Evolutionary conservation across 345 rosid genomes (phyloP), one percentile per base, ranked within the genome.

Genomic region (Melastoma malabathricum): DNA sequence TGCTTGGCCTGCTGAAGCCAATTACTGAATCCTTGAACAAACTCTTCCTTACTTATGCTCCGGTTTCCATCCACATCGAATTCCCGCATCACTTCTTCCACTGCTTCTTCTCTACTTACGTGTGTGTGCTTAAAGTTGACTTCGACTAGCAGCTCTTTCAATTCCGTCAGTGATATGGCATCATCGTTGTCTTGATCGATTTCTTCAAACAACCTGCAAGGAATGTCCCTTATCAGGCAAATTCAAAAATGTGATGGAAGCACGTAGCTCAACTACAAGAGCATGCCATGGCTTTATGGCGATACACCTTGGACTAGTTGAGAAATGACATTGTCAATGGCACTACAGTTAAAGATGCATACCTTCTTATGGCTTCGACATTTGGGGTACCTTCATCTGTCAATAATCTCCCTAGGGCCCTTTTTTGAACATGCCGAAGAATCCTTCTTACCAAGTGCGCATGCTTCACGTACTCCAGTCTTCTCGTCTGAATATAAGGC

Each of bases 401-500:
- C 34, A 67, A 57, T 39, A 72, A 50, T 54, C 67, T 51, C 53
- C 64, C 69, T 25, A 64, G 8, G 0, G 69, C 64, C 5, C 55
- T 60, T 6, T 18, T 46, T 50, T 64, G 68, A 3, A 61, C 51
- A 41, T 63, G 67, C 49, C 39, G 53, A 16, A 72, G 51, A 22
- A 72, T 54, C 45, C 62, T 63, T 9, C 57, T 62, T 15, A 64
- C 38, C 5, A 72, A 41, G 5, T 58, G 53, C 55, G 51, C 71
- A 10, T 54, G 65, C 17, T 51, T 67, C 54, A 66, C 55, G 38
- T 60, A 72, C 51, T 69, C 69, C 2, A 72, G 56, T 25, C 72
- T 64, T 55, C 76, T 60, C 53, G 44, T 59, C 56, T 64, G 72
- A 61, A 72, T 67, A 72, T 72, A 72, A 2, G 72, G 76, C 54